Percentiles rank a stretch among this genome's conserved stretches.
These are phyloP conservation scores for Microbotryum violaceum DNA, from an alignment of 1,284 basidiomycete species.

Conservation along the genomic window DNA sequence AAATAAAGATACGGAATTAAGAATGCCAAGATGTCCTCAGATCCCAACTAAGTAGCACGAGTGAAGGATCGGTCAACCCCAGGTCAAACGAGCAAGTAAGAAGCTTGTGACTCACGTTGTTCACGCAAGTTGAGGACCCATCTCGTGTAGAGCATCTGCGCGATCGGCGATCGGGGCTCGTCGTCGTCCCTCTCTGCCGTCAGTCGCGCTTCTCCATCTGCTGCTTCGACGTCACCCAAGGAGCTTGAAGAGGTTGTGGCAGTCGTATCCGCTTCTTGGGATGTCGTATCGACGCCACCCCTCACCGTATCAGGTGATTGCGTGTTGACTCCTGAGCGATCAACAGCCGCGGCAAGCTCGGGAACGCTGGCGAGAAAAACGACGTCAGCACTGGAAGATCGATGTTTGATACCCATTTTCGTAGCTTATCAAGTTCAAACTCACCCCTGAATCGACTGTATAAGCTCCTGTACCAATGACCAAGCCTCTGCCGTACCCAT, in stretches of 20 bases:
- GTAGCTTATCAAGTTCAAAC: not conserved
- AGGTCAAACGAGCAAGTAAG: not conserved
- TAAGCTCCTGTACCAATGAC: not conserved
- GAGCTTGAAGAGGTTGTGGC: conserved; percentile 56
- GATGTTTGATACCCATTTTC: not conserved
- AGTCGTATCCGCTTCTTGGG: conserved; percentile 46
- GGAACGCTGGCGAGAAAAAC: conserved; percentile 3
- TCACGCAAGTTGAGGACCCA: conserved; percentile 81
- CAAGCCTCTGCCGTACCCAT: conserved; percentile 8
- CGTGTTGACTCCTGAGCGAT: not conserved
- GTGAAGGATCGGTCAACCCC: not conserved
- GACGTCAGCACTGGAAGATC: not conserved
- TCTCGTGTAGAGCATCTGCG: conserved; percentile 86
- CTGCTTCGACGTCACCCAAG: conserved; percentile 53
- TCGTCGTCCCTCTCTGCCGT: conserved; percentile 13
- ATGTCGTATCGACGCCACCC: conserved; percentile 1
- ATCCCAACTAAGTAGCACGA: too few species aligned
- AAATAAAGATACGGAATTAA: too few species aligned
- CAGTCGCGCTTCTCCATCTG: conserved; percentile 34
- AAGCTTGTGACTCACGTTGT: conserved; percentile 17
- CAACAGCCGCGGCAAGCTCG: not conserved
- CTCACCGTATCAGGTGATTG: not conserved
- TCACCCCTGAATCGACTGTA: not conserved
- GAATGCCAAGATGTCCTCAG: too few species aligned
- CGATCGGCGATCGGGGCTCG: conserved; percentile 58